Percentiles rank a stretch among this genome's conserved stretches.
phyloP scores from a whole-genome alignment of 805 yeast genomes.

The Kodamaea leandrae region DNA sequence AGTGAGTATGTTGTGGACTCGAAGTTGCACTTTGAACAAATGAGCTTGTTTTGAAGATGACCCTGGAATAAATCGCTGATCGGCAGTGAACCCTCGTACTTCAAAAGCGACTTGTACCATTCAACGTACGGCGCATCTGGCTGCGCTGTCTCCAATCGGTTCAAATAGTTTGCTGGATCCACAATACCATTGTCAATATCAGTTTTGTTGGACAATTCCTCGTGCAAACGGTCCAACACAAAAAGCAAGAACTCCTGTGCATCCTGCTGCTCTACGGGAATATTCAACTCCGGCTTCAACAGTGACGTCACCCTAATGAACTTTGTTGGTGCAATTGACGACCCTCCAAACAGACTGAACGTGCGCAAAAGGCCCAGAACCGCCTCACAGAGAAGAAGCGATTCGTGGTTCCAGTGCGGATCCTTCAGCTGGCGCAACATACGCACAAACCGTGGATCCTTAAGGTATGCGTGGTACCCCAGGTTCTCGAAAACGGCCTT shows the following conservation, averaged over 20 bases:
- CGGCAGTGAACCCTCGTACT: conserved; percentile 63
- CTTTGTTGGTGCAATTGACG: conserved; percentile 61
- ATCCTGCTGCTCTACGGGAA: conserved; percentile 78
- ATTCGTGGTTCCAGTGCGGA: conserved; percentile 17
- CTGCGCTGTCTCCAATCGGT: conserved; percentile 33
- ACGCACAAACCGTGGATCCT: conserved; percentile 26
- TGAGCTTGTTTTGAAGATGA: conserved; percentile 62
- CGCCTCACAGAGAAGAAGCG: conserved; percentile 45
- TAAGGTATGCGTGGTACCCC: conserved; percentile 43
- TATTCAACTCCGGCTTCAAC: conserved; percentile 63
- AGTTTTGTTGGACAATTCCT: conserved; percentile 47
- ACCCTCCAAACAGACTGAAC: conserved; percentile 57
- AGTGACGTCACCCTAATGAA: conserved; percentile 52
- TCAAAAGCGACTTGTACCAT: conserved; percentile 56
- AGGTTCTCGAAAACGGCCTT: conserved; percentile 47
- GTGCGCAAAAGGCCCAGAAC: conserved; percentile 54
- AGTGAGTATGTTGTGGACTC: conserved; percentile 58
- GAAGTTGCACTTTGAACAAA: conserved; percentile 64
- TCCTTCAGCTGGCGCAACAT: conserved; percentile 21
- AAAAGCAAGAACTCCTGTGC: conserved; percentile 74
- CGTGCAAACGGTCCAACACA: conserved; percentile 64
- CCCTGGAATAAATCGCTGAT: conserved; percentile 69
- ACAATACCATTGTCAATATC: conserved; percentile 7
- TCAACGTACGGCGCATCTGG: conserved; percentile 52
- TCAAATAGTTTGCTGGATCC: conserved; percentile 21